Conservation (phyloP, 2,329 filamentous ascomycete species). For the Diaporthe destruens region DNA sequence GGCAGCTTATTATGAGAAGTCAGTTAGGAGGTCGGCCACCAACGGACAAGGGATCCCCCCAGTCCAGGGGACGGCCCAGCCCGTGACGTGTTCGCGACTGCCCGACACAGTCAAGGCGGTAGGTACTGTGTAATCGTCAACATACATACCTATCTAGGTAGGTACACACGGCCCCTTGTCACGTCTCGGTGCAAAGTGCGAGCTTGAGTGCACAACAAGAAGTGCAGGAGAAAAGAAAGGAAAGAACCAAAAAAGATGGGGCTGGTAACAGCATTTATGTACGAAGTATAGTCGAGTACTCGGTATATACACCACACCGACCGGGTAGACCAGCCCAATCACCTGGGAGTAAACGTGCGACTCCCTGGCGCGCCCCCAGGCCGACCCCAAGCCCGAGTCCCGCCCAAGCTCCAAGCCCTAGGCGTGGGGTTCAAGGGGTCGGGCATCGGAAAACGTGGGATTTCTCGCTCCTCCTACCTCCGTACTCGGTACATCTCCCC, state of each 20-base stretch:
- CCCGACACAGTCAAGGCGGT: constrained; percentile 23
- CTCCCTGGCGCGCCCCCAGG: neutral
- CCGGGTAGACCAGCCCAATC: neutral
- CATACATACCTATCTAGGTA: neutral
- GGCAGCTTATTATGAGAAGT: too few species aligned
- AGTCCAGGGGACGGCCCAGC: constrained; percentile 32
- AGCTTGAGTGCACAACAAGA: neutral
- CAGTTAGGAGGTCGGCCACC: neutral
- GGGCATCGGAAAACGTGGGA: constrained; percentile 26
- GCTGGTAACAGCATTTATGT: neutral
- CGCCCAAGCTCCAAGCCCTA: neutral
- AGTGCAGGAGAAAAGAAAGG: neutral
- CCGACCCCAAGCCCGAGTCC: neutral
- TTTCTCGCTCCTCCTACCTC: neutral
- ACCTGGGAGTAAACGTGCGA: neutral
- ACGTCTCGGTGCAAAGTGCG: neutral
- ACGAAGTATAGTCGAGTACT: too few species aligned
- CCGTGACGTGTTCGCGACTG: constrained; percentile 33
- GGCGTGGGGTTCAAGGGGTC: constrained; percentile 28
- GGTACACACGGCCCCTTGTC: neutral
- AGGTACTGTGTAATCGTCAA: too few species aligned
- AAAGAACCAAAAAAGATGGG: neutral
- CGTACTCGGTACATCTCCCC: neutral
- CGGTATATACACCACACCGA: neutral
- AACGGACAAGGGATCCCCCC: constrained; percentile 31